These are phyloP conservation scores for Kuraishia cidri DNA, from an alignment of 805 yeast species.

Conservation along the genomic window DNA sequence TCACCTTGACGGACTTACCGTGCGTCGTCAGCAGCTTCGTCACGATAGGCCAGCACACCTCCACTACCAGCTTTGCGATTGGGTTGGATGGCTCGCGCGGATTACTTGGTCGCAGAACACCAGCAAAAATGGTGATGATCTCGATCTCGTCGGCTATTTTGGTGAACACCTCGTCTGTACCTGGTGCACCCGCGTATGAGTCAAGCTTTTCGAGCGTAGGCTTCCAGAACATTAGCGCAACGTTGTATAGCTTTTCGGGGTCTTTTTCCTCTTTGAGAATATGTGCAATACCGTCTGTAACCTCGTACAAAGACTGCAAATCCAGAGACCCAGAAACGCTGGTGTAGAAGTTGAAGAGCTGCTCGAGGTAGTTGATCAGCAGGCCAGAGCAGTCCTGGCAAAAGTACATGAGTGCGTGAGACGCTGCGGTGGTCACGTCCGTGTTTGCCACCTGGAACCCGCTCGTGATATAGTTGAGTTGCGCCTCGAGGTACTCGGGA, in stretches of 20 bases:
- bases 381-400: slow-evolving; percentile 81
- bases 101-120: slow-evolving; percentile 41
- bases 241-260: slow-evolving; percentile 36
- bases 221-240: slow-evolving; percentile 53
- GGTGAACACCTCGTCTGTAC: slow-evolving; percentile 25
- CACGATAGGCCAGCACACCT: slow-evolving; percentile 51
- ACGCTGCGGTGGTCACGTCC: slow-evolving; percentile 73
- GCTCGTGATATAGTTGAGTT: slow-evolving; percentile 71
- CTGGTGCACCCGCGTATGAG: slow-evolving; percentile 4
- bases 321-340: slow-evolving; percentile 48
- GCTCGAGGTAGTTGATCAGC: slow-evolving; percentile 61
- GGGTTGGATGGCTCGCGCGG: slow-evolving; percentile 33
- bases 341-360: slow-evolving; percentile 66
- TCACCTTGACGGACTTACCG: slow-evolving; percentile 52
- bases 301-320: slow-evolving; percentile 61
- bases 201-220: slow-evolving; percentile 49
- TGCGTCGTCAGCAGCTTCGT: slow-evolving; percentile 37
- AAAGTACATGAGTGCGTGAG: slow-evolving; percentile 89
- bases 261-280: slow-evolving; percentile 57
- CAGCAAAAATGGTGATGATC: slow-evolving; percentile 50
- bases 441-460: slow-evolving; percentile 45
- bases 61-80: slow-evolving; percentile 40
- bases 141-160: slow-evolving; percentile 70
- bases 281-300: slow-evolving; percentile 85
- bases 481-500: slow-evolving; percentile 73